These are phyloP conservation scores for Penicillium psychrosexuale DNA, from an alignment of 2,329 filamentous ascomycete genomes.

Conservation along the genomic window DNA sequence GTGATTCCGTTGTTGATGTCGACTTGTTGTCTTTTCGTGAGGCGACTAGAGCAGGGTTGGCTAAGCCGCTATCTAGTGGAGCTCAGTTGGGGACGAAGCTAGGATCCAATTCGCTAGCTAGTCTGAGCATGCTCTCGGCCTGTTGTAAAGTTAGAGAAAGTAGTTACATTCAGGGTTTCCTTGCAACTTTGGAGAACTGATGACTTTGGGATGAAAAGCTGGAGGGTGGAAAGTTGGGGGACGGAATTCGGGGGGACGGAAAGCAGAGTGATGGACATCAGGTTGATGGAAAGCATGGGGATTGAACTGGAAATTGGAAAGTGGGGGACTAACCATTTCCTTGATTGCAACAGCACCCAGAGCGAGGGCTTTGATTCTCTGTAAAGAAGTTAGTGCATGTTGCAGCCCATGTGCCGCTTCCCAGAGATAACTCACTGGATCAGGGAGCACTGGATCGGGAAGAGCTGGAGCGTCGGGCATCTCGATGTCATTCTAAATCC, in stretches of 20 bases:
- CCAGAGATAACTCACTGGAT: conserved; percentile 2
- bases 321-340: neutral
- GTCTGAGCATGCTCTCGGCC: neutral
- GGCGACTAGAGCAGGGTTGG: neutral
- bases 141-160: neutral
- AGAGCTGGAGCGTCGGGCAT: conserved; percentile 19
- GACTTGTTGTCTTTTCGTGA: neutral
- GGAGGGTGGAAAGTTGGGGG: neutral
- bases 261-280: too few species aligned
- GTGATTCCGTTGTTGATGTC: neutral
- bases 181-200: neutral
- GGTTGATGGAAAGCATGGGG: neutral
- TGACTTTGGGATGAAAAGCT: neutral
- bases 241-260: neutral
- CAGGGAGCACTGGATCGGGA: conserved; percentile 9
- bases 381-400: neutral
- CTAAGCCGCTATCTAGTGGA: neutral
- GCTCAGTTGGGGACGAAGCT: neutral
- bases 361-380: neutral
- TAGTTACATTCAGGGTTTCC: neutral
- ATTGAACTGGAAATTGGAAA: neutral
- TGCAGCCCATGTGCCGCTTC: neutral
- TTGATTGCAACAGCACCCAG: neutral
- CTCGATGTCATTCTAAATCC: conserved; percentile 7
- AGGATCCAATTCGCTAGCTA: neutral